Conservation (phyloP, 2,329 filamentous ascomycete species). For the Didymella arachidicola region DNA sequence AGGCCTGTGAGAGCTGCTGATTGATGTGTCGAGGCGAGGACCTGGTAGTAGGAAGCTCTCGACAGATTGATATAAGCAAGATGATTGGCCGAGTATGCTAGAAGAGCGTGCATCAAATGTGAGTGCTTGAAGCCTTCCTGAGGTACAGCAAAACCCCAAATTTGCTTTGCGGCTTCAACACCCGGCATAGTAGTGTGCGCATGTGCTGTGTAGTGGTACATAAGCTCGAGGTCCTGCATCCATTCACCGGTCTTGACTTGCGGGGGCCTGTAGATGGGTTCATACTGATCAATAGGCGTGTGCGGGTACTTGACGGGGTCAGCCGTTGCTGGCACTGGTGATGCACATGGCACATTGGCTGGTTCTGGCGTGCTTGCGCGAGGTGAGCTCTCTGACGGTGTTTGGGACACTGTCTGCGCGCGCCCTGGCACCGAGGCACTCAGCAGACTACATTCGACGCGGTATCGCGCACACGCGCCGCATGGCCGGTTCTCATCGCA, state of each 20-base stretch:
- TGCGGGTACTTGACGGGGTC: not conserved
- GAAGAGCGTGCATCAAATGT: conserved; percentile 51
- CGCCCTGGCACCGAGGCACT: conserved; percentile 5
- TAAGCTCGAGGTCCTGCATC: conserved; percentile 41
- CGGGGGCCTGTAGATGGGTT: not conserved
- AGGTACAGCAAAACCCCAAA: conserved; percentile 48
- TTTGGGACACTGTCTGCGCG: conserved; percentile 5
- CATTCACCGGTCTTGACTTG: conserved; percentile 22
- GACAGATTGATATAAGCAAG: conserved; percentile 41
- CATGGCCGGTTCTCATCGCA: conserved; percentile 44
- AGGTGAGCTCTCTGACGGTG: conserved; percentile 12
- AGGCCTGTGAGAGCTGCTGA: conserved; percentile 33
- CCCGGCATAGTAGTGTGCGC: conserved; percentile 35
- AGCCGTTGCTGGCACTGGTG: conserved; percentile 8
- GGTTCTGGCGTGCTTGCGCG: conserved; percentile 3
- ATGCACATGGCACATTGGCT: conserved; percentile 15
- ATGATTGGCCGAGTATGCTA: conserved; percentile 50
- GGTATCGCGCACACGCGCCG: conserved; percentile 38
- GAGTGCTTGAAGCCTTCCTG: conserved; percentile 44
- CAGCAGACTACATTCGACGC: conserved; percentile 42
- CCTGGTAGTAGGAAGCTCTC: conserved; percentile 26
- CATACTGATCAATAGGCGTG: not conserved
- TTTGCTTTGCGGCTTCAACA: conserved; percentile 31
- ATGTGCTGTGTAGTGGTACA: conserved; percentile 41
- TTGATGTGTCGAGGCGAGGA: conserved; percentile 43